A percentile compares a stretch with the other conserved stretches of the same genome.
Evolutionary conservation across 2,329 filamentous ascomycete genomes (phyloP).

Genomic region (Blastomyces emzantsi): DNA sequence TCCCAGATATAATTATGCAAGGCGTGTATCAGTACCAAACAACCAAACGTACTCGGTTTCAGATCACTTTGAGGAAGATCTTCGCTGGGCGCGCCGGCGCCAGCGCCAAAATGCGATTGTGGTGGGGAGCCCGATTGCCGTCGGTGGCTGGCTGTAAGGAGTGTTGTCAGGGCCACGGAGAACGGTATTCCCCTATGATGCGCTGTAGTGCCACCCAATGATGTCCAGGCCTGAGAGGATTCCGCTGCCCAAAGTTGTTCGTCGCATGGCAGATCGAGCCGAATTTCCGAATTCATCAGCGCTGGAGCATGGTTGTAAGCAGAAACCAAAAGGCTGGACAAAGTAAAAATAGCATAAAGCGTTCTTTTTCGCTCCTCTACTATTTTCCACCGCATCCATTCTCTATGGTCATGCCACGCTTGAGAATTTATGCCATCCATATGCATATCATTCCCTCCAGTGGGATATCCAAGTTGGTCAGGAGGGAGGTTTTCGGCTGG

Average conservation of each 20-base stretch:
- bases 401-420: conserved; percentile 37
- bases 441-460: conserved; percentile 46
- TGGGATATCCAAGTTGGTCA: conserved; percentile 38
- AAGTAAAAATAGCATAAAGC: conserved; percentile 78
- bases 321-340: conserved; percentile 83
- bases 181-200: conserved; percentile 68
- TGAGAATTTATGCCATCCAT: conserved; percentile 47
- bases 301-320: conserved; percentile 89
- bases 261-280: conserved; percentile 81
- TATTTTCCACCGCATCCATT: conserved; percentile 84
- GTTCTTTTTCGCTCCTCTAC: conserved; percentile 88
- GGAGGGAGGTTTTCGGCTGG: conserved; percentile 30
- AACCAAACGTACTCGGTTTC: conserved; percentile 83
- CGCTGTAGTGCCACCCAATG: conserved; percentile 62
- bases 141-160: conserved; percentile 62
- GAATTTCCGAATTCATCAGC: conserved; percentile 88
- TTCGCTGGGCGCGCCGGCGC: conserved; percentile 34
- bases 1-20: conserved; percentile 99
- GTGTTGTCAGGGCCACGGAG: conserved; percentile 67
- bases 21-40: conserved; percentile 83
- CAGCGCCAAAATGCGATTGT: conserved; percentile 38
- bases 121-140: conserved; percentile 18
- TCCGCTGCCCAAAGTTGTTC: conserved; percentile 85
- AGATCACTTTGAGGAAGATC: conserved; percentile 55
- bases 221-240: conserved; percentile 69